These are phyloP conservation scores for Phytopythium chamaehyphon DNA, from an alignment of 352 stramenopile genomes.

Conservation along the genomic window DNA sequence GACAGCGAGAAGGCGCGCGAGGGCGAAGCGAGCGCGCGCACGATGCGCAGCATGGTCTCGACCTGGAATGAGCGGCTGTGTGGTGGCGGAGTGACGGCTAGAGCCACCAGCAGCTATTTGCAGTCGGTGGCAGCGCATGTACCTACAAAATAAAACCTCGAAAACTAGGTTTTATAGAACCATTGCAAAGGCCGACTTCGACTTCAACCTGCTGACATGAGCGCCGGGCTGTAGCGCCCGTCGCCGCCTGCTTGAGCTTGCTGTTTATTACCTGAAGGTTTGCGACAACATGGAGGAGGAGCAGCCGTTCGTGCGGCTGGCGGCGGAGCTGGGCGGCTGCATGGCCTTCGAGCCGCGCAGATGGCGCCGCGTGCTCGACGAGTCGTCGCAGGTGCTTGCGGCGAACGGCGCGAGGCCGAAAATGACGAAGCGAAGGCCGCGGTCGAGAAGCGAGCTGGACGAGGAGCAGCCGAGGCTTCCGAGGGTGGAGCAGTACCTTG, in stretches of 20 bases:
- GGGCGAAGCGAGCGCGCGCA: constrained; percentile 21
- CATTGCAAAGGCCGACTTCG: too few species aligned
- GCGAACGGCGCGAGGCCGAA: neutral
- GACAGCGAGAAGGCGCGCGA: constrained; percentile 27
- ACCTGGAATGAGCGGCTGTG: neutral
- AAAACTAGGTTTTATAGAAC: too few species aligned
- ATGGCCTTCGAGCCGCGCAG: constrained; percentile 55
- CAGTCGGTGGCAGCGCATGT: too few species aligned
- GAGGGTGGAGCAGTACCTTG: constrained; percentile 31
- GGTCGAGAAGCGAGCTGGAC: constrained; percentile 34
- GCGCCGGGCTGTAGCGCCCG: too few species aligned
- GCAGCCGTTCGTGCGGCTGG: constrained; percentile 39
- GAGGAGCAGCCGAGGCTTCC: constrained; percentile 5
- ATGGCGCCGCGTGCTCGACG: constrained; percentile 44
- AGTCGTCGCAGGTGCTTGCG: constrained; percentile 23
- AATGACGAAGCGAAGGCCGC: constrained; percentile 2
- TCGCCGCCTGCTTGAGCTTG: too few species aligned
- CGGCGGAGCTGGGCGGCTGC: constrained; percentile 38
- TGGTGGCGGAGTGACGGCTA: too few species aligned
- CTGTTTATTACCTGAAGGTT: too few species aligned
- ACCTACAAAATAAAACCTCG: too few species aligned
- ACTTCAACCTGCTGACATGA: neutral
- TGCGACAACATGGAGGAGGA: neutral
- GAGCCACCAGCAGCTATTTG: too few species aligned
- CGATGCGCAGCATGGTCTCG: constrained; percentile 2